A percentile compares a stretch with the other conserved stretches of the same genome.
Conservation (phyloP, 2,329 filamentous ascomycete species). For the Colletotrichum sp. region DNA sequence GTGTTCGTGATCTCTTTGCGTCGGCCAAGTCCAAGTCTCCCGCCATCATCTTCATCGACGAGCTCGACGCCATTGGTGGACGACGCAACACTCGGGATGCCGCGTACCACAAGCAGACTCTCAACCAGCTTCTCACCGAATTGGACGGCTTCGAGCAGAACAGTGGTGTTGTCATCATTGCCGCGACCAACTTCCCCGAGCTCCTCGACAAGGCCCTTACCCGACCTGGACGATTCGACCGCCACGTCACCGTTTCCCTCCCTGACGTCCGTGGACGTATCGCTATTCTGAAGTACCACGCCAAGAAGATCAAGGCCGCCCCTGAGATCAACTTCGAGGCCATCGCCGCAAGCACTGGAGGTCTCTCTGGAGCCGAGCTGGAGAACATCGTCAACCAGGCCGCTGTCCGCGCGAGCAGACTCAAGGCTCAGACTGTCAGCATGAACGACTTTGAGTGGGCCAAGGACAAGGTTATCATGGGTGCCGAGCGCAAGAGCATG, state of each 20-base stretch:
- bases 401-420: constrained; percentile 90
- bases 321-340: constrained; percentile 82
- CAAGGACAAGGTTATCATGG: constrained; percentile 98
- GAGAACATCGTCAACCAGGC: constrained; percentile 98
- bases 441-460: constrained; percentile 93
- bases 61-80: constrained; percentile 91
- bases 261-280: constrained; percentile 94
- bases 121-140: constrained; percentile 96
- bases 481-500: constrained; percentile 87
- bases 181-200: constrained; percentile 95
- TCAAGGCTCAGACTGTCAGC: constrained; percentile 76
- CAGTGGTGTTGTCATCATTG: constrained; percentile 93
- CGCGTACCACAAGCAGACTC: constrained; percentile 94
- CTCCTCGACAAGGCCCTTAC: constrained; percentile 94
- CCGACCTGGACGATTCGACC: constrained; percentile 95
- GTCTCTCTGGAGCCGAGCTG: constrained; percentile 92
- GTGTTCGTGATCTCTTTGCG: constrained; percentile 90
- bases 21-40: constrained; percentile 86
- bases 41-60: constrained; percentile 94
- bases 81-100: constrained; percentile 93
- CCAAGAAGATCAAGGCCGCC: constrained; percentile 85
- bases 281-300: constrained; percentile 91
- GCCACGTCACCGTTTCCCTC: constrained; percentile 85
- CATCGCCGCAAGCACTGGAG: constrained; percentile 86
- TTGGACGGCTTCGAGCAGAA: constrained; percentile 96